phyloP scores from a whole-genome alignment of 2,329 filamentous ascomycete species.

The Colletotrichum lini region DNA sequence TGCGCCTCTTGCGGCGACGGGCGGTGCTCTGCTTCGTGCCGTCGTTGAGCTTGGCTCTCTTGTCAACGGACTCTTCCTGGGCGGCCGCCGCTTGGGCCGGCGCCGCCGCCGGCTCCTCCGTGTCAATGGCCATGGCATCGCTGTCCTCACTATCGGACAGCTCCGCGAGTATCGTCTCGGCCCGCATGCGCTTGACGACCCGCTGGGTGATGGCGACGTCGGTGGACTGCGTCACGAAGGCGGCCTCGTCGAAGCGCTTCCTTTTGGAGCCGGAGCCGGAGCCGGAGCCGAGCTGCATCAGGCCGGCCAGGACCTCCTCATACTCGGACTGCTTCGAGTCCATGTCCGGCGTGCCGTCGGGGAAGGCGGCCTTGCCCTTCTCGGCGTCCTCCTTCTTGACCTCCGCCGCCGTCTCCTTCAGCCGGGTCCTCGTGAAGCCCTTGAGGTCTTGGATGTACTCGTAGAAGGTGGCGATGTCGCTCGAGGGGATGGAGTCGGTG shows the following conservation, averaged over 20 bases:
- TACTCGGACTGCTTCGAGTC: constrained; percentile 70
- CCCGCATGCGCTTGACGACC: constrained; percentile 74
- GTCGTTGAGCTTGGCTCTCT: constrained; percentile 61
- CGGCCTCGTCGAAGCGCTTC: constrained; percentile 68
- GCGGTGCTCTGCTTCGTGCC: constrained; percentile 62
- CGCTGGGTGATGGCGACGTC: constrained; percentile 68
- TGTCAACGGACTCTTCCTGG: constrained; percentile 51
- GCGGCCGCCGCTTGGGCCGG: constrained; percentile 44
- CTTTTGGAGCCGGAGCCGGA: constrained; percentile 57
- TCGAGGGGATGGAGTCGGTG: constrained; percentile 77
- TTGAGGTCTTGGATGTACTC: constrained; percentile 86
- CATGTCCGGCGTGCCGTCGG: constrained; percentile 63
- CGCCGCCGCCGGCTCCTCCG: constrained; percentile 30
- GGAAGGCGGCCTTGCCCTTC: constrained; percentile 63
- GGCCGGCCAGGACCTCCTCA: constrained; percentile 67
- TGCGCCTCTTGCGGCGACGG: constrained; percentile 66
- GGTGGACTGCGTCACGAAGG: constrained; percentile 64
- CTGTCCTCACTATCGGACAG: constrained; percentile 65
- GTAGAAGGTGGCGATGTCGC: constrained; percentile 78
- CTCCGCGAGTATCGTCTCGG: constrained; percentile 70
- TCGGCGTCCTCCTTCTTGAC: constrained; percentile 69
- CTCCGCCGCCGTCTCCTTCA: constrained; percentile 76
- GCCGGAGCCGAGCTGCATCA: constrained; percentile 56
- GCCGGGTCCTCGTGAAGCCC: constrained; percentile 78
- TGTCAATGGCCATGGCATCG: constrained; percentile 48